Base-by-base conservation (phyloP, 768 basidiomycete genomes). In the Leccinum barrowsii region DNA sequence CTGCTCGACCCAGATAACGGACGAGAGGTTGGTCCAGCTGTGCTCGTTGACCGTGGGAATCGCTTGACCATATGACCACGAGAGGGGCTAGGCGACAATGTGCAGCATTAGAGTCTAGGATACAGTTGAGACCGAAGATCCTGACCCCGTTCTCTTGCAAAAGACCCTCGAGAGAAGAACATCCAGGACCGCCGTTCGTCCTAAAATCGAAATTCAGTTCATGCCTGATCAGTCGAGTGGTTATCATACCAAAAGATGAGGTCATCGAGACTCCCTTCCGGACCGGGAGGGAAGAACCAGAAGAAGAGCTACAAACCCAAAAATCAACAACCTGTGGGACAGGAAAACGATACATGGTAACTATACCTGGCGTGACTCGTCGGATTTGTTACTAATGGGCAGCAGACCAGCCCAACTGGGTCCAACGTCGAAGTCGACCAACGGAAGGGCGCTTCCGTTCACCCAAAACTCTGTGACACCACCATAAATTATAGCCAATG, bases 221-320 rank as follows among this genome's bases (percentile, higher is more conserved):
- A 50, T 32, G 2, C 10, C 4, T 6, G 1, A 24, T 11, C 4
- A 24, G 17, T 37, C 4, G 6, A 37, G 54, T 44, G 30, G 8
- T 13, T 1, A 13, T 7, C 57, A 51, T 63, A 86, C 89, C 89
- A 90, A 71, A 90, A 87, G 35, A 90, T 85, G 47, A 91, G 66
- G 66, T 90, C 87, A 63, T 91, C 86, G 4, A 81, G 66, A 61
- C 84, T 87, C 19, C 88, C 89, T 63, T 83, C 74, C 1, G 86
- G 85, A 4, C 87, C 87, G 2, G 88, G 86, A 55, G 89, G 89
- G 76, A 89, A 90, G 73, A 89, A 86, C 89, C 89, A 90, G 74
- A 91, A 91, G 76, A 86, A 91, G 15, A 90, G 79, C 87, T 90
- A 55, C 0, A 35, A 2, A 10, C 13, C 8, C 12, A 19, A 37